These are phyloP conservation scores for Alternaria arborescens DNA, from an alignment of 2,329 filamentous ascomycete species.

Conservation along the genomic window DNA sequence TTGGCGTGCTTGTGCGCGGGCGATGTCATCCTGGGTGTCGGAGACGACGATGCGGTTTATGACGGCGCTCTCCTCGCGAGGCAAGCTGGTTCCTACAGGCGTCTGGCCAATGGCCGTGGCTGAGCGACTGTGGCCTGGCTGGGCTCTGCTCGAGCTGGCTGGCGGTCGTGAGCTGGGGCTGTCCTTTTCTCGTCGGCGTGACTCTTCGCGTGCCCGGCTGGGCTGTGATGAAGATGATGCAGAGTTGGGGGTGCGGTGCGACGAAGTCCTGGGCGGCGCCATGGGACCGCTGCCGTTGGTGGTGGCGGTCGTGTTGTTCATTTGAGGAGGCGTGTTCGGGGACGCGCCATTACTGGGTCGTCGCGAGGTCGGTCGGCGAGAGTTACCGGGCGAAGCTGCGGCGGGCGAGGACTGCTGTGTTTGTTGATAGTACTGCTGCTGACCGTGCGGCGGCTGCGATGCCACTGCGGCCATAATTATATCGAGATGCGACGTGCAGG, in stretches of 20 bases:
- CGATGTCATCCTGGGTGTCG: conserved; percentile 76
- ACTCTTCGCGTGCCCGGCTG: conserved; percentile 34
- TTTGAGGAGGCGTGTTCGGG: conserved; percentile 53
- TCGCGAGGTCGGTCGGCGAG: conserved; percentile 47
- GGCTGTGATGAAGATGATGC: conserved; percentile 38
- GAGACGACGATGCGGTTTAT: conserved; percentile 80
- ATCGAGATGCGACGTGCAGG: conserved; percentile 10
- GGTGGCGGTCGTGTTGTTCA: conserved; percentile 62
- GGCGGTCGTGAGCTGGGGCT: conserved; percentile 54
- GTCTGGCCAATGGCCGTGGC: conserved; percentile 62
- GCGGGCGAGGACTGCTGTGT: conserved; percentile 28
- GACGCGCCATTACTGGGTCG: conserved; percentile 52
- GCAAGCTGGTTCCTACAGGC: conserved; percentile 62
- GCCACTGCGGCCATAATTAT: conserved; percentile 50
- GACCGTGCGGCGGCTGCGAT: conserved; percentile 44
- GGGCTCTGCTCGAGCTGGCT: conserved; percentile 38
- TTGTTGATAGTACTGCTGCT: conserved; percentile 47
- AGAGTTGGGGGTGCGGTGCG: conserved; percentile 61
- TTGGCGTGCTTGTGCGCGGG: conserved; percentile 74
- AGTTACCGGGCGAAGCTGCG: conserved; percentile 47
- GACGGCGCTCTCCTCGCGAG: conserved; percentile 80
- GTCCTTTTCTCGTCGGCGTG: conserved; percentile 60
- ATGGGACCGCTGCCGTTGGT: conserved; percentile 67
- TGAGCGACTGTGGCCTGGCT: conserved; percentile 56
- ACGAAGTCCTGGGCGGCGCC: conserved; percentile 81